Evolutionary conservation across 2,329 filamentous ascomycete genomes (phyloP), one percentile per base, ranked within the genome.

Genomic region (Massarina eburnea): DNA sequence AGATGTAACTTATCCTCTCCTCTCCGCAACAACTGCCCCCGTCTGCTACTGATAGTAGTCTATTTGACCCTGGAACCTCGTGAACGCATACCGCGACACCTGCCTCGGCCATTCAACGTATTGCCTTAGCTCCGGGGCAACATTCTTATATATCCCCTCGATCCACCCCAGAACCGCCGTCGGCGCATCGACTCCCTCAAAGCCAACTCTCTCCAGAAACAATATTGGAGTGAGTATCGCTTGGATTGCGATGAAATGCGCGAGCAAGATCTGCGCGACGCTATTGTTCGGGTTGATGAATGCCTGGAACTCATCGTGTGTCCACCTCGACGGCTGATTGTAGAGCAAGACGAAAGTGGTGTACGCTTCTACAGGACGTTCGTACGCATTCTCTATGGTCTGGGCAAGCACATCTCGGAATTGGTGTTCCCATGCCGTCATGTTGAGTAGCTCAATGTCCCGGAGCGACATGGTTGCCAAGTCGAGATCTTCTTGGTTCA

Each of bases 221-320:
- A 70, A 41, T 5, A 76, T 70, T 0, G 73, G 74, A 4, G 67
- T 66, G 45, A 79, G 65, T 5, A 77, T 59, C 1, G 74, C 62
- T 41, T 78, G 73, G 0, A 77, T 54, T 1, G 72, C 68, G n/a
- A 78, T 67, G 52, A 76, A 77, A 52, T 78, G 74, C 6, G 71
- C 65, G 4, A 78, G 65, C 4, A 79, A 57, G 3, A 77, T 69
- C 21, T 72, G 73, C 1, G 73, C 66, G 3, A 73, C 51, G 35
- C 57, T 57, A 41, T 79, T 77, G 30, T 59, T 56, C 0, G 72
- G 64, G 33, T 73, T 63, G 46, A 77, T 66, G 55, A 78, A 76
- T 1, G 62, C 59, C 33, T 70, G 64, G 47, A 79, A 77, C 15
- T 70, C 57, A 2, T 66, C 62, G 37, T 73, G 66, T 2, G 64